These are phyloP conservation scores for Glycine soja DNA, from an alignment of 306 rosid species.

Conservation along the genomic window DNA sequence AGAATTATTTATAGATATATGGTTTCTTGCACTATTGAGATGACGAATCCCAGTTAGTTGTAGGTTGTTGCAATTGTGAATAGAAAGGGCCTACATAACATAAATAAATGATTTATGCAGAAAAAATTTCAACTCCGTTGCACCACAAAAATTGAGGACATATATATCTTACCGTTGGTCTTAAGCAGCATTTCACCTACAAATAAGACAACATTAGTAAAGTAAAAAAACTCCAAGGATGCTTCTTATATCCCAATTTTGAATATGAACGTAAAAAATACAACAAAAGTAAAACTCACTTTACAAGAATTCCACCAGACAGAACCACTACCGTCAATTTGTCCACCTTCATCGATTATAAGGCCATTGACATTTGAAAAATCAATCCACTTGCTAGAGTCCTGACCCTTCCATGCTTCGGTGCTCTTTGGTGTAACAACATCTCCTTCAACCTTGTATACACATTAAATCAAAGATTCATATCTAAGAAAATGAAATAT, in stretches of 20 bases:
- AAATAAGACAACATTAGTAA: background rate
- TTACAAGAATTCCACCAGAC: conserved; percentile 41
- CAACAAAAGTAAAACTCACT: background rate
- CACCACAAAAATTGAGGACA: background rate
- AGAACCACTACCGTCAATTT: conserved; percentile 40
- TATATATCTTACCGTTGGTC: conserved; percentile 43
- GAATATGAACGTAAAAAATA: background rate
- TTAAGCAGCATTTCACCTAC: background rate
- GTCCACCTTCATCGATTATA: conserved; percentile 38
- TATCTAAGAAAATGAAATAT: background rate
- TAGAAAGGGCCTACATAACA: conserved; percentile 43
- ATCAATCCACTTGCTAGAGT: conserved; percentile 6
- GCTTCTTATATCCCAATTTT: background rate
- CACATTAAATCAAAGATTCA: background rate
- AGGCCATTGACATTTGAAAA: conserved; percentile 14
- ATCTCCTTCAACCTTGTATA: conserved; percentile 41
- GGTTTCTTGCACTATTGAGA: conserved; percentile 41
- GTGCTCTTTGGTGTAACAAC: conserved; percentile 43
- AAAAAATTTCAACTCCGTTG: background rate
- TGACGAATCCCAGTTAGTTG: conserved; percentile 37
- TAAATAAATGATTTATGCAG: background rate
- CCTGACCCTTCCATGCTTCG: background rate
- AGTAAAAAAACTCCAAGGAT: background rate
- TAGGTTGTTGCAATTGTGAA: conserved; percentile 28
- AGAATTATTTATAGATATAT: conserved; percentile 32